Evolutionary conservation across 2,329 filamentous ascomycete genomes (phyloP).

Genomic region (Trichoderma arundinaceum): DNA sequence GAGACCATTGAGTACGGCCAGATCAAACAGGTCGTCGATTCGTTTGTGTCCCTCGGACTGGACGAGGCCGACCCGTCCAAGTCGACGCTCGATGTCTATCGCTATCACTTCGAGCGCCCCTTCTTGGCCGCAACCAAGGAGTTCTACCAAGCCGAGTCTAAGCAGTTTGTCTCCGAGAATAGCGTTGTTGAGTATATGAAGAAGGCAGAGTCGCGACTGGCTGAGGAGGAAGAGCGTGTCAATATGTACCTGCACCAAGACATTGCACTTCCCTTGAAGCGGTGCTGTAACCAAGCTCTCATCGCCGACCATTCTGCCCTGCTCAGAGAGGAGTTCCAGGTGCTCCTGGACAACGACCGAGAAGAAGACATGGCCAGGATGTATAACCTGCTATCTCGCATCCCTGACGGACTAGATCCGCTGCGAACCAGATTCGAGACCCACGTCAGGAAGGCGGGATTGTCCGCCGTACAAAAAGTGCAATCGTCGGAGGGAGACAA

Average conservation of each 20-base stretch:
- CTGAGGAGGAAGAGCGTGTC: conserved; percentile 94
- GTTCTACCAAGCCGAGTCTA: conserved; percentile 92
- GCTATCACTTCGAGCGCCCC: conserved; percentile 88
- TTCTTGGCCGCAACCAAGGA: conserved; percentile 83
- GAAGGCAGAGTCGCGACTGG: conserved; percentile 88
- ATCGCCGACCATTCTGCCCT: conserved; percentile 86
- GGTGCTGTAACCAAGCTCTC: conserved; percentile 84
- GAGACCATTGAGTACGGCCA: conserved; percentile 97
- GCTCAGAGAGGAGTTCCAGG: conserved; percentile 94
- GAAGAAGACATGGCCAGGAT: conserved; percentile 95
- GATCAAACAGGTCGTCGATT: conserved; percentile 96
- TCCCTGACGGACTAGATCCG: conserved; percentile 89
- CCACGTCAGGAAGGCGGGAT: conserved; percentile 88
- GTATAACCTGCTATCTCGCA: conserved; percentile 89
- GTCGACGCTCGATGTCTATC: conserved; percentile 93
- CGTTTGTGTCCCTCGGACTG: conserved; percentile 91
- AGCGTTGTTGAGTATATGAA: conserved; percentile 99
- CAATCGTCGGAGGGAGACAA: conserved; percentile 83
- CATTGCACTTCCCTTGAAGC: conserved; percentile 83
- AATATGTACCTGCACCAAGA: conserved; percentile 89
- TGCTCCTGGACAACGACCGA: conserved; percentile 89
- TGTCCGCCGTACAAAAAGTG: conserved; percentile 89
- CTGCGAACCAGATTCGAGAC: conserved; percentile 86
- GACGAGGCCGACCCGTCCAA: conserved; percentile 93
- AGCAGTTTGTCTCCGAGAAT: conserved; percentile 93